A percentile compares a stretch with the other conserved stretches of the same genome.
Conservation (phyloP, 805 yeast species). For the Candida silvicultrix region DNA sequence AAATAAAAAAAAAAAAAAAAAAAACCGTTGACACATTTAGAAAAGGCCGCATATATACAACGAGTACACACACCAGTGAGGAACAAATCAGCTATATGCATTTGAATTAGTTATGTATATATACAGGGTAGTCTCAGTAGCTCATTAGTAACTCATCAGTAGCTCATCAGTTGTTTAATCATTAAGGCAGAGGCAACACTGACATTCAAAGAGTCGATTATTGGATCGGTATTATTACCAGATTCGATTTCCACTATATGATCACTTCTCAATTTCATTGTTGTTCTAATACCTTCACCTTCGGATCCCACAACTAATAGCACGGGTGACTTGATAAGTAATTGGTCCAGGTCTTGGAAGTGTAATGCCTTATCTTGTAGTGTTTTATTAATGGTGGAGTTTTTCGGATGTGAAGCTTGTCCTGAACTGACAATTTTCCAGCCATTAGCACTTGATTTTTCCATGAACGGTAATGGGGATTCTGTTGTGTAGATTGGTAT, state of each 20-base stretch:
- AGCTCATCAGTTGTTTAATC: conserved; percentile 26
- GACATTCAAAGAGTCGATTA: conserved; percentile 78
- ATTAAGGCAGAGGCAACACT: conserved; percentile 83
- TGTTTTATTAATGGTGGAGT: conserved; percentile 18
- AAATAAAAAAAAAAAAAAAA: no score
- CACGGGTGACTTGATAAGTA: conserved; percentile 49
- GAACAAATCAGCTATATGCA: no score
- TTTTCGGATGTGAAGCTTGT: conserved; percentile 29
- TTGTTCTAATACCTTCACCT: conserved; percentile 74
- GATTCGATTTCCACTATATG: conserved; percentile 29
- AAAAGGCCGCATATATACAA: no score
- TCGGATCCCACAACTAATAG: conserved; percentile 80
- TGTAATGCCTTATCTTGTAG: conserved; percentile 31
- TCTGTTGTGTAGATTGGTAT: conserved; percentile 51
- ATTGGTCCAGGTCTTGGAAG: conserved; percentile 34
- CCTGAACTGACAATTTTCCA: conserved; percentile 72
- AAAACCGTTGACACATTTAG: no score
- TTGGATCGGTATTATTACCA: conserved; percentile 24
- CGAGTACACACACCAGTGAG: no score
- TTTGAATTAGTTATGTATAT: no score
- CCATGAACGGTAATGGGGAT: conserved; percentile 60
- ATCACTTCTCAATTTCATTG: conserved; percentile 53
- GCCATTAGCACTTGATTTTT: conserved; percentile 42
- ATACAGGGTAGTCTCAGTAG: no score
- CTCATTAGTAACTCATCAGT: not conserved